Evolutionary conservation across 2,329 filamentous ascomycete genomes (phyloP), one percentile per base, ranked within the genome.

Genomic region (Pseudocercospora eumusae): DNA sequence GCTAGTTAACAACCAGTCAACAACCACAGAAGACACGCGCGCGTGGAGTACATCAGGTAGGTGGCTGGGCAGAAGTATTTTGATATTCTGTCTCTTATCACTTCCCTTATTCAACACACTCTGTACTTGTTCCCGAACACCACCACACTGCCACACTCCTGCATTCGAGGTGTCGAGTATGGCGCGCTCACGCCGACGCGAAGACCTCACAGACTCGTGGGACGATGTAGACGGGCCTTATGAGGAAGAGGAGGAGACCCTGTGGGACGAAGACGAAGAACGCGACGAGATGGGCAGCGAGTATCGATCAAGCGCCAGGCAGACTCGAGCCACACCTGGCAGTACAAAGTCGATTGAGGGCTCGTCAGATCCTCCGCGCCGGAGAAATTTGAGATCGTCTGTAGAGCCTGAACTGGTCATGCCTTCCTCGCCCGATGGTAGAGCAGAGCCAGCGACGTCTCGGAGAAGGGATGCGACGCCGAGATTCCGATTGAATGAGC

Each of bases 361-460:
- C 6, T 20, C 44, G 28, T 53, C 28, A 10, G 63, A 65, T 44
- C 56, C 54, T 31, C 64, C 66, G 23, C 65, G 53, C 40, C 69
- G 61, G 53, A 63, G 65, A n/a, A 64, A 31, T 56, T 67, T 66
- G 20, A 56, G 67, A 40, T 69, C 65, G 10, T 73, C 72, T 21
- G 68, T 67, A 8, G 77, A 76, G 54, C 77, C 77, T 7, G 74
- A 75, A 60, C 73, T 81, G 61, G 76, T 80, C 59, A 80, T 80
- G 78, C 79, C 79, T 7, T 71, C 75, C 8, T 73, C 71, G 49
- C 71, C 71, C 13, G 66, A 74, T 54, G 57, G 59, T 40, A 42
- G 49, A 36, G 58, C 65, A 27, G 66, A 64, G 59, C 54, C 36
- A 33, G 59, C 55, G 47, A 44, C 36, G 25, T 42, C 42, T 20